Evolutionary conservation across 306 rosid genomes (phyloP).

Genomic region (Luffa acutangula): DNA sequence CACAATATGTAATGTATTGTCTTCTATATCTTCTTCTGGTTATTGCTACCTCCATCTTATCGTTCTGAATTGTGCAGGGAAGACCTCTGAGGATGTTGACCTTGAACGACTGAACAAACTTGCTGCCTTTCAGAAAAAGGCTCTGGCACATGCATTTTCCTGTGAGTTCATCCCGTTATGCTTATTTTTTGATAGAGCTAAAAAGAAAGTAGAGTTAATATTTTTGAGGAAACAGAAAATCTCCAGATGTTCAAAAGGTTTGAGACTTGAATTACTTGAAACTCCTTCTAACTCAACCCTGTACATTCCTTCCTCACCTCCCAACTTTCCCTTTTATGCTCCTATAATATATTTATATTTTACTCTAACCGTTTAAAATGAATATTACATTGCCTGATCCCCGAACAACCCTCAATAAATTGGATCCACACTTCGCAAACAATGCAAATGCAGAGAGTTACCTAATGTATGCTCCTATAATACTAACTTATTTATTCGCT

Average conservation of each 20-base stretch:
- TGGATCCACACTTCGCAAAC: background rate
- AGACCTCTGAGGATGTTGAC: conserved; percentile 17
- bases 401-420: background rate
- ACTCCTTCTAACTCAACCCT: background rate
- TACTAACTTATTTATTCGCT: background rate
- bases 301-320: background rate
- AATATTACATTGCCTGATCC: background rate
- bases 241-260: background rate
- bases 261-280: background rate
- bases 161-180: conserved; percentile 28
- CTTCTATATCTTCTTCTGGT: background rate
- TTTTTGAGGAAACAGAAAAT: background rate
- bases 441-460: background rate
- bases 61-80: conserved; percentile 20
- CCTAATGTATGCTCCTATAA: background rate
- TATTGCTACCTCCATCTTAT: background rate
- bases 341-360: background rate
- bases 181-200: background rate
- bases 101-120: conserved; percentile 71
- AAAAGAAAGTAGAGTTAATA: background rate
- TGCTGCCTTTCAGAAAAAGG: conserved; percentile 74
- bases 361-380: background rate
- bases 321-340: background rate
- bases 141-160: conserved; percentile 67
- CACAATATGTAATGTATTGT: background rate